Evolutionary conservation across 345 rosid genomes (phyloP), one percentile per base, ranked within the genome.

Genomic region (Salix brachista): DNA sequence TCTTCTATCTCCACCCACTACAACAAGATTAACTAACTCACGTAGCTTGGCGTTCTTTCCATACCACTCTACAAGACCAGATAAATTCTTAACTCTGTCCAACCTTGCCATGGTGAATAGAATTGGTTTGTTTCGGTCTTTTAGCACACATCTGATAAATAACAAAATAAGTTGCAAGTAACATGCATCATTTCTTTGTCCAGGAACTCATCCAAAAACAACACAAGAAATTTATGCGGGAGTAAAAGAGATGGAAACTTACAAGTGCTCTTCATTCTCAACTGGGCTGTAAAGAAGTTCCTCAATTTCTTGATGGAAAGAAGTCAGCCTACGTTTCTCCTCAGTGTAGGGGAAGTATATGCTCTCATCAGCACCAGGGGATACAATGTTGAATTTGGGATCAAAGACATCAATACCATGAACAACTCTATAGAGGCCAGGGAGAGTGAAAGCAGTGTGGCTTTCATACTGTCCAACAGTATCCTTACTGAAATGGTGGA

Each of bases 21-120:
- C 96, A 1, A 94, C 98, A 36, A 92, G 90, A 88, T 94, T 94
- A 37, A 76, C 93, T 8, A 92, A 78, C 60, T 92, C 94, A 3
- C 97, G 92, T 0, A 94, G 85, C 82, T 78, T 85, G 1, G 78
- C 17, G 52, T 91, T 94, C 91, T 91, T 91, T 10, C 96, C 98
- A 39, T 94, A 94, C 98, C 98, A 94, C 81, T 94, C 97, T 1
- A 94, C 97, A 30, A 92, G 96, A 72, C 98, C 97, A 0, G 89
- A 12, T 76, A 94, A 80, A 75, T 94, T 94, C 91, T 94, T 94
- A 11, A 94, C 98, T 26, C 98, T 93, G 84, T 94, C 97, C 30
- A 94, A 87, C 87, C 98, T 90, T 32, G 98, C 98, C 98, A 94
- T 94, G 10, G 98, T 92, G 82, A 94, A 94, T 21, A 94, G 72